Percentiles rank a stretch among this genome's conserved stretches.
These are phyloP conservation scores for Venturia nashicola DNA, from an alignment of 2,329 filamentous ascomycete genomes.

Conservation along the genomic window DNA sequence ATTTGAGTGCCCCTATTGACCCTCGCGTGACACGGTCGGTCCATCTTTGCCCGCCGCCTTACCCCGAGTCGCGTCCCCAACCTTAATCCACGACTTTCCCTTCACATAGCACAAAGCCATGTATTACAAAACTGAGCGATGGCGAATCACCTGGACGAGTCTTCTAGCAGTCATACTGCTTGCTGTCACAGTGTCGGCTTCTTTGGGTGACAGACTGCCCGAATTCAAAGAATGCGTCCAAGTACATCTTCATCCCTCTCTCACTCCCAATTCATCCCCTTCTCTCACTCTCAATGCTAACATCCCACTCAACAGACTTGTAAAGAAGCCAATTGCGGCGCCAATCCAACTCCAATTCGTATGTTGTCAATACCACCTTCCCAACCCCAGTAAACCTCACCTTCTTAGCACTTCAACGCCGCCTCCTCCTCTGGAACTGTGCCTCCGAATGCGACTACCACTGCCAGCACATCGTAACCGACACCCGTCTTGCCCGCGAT, in stretches of 20 bases:
- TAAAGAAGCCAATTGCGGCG: slow-evolving; percentile 63
- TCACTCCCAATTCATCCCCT: not conserved
- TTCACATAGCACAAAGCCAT: not conserved
- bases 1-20: no score
- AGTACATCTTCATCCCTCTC: slow-evolving; percentile 34
- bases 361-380: slow-evolving; percentile 26
- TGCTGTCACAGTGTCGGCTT: slow-evolving; percentile 44
- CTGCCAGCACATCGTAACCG: slow-evolving; percentile 87
- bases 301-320: slow-evolving; percentile 51
- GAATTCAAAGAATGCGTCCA: slow-evolving; percentile 81
- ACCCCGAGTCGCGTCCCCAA: not conserved
- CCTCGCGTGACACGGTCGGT: no score
- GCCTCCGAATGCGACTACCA: slow-evolving; percentile 93
- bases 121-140: not conserved
- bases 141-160: not conserved
- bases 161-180: slow-evolving; percentile 22
- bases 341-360: slow-evolving; percentile 58
- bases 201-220: slow-evolving; percentile 69
- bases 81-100: not conserved
- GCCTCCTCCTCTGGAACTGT: slow-evolving; percentile 85
- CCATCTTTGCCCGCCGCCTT: not conserved
- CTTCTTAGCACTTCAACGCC: slow-evolving; percentile 61
- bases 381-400: slow-evolving; percentile 9
- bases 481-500: slow-evolving; percentile 51
- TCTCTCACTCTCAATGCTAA: slow-evolving; percentile 12